Conservation (phyloP, 2,329 filamentous ascomycete genomes). For the Ustulina deusta region DNA sequence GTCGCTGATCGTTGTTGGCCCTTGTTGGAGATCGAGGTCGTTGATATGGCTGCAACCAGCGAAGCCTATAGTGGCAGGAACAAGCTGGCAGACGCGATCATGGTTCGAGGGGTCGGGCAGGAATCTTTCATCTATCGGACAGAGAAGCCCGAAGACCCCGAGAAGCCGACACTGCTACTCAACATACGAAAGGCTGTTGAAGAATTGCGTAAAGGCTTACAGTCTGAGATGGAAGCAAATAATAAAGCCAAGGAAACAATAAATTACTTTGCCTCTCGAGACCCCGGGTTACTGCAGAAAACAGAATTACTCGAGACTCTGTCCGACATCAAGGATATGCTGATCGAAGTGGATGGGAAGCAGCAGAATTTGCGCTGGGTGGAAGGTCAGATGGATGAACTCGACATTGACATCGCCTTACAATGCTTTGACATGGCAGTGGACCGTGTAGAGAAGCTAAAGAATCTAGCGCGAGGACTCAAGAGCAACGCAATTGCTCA, state of each 20-base stretch:
- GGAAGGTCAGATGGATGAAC: slow-evolving; percentile 91
- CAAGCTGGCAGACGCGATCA: slow-evolving; percentile 86
- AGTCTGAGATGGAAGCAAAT: slow-evolving; percentile 87
- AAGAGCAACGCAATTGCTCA: slow-evolving; percentile 90
- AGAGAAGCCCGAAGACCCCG: slow-evolving; percentile 80
- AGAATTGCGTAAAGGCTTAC: slow-evolving; percentile 85
- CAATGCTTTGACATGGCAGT: slow-evolving; percentile 91
- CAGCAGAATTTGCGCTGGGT: slow-evolving; percentile 97
- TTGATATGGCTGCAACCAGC: slow-evolving; percentile 81
- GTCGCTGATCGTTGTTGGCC: slow-evolving; percentile 96
- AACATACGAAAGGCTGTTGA: slow-evolving; percentile 95
- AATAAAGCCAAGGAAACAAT: slow-evolving; percentile 87
- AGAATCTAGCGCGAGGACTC: slow-evolving; percentile 80
- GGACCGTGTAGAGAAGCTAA: slow-evolving; percentile 83
- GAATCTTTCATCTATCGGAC: slow-evolving; percentile 96
- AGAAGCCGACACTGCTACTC: slow-evolving; percentile 84
- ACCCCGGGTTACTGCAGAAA: slow-evolving; percentile 81
- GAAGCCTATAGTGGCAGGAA: slow-evolving; percentile 68
- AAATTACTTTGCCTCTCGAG: slow-evolving; percentile 84
- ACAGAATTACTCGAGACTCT: slow-evolving; percentile 82
- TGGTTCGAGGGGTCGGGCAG: slow-evolving; percentile 84
- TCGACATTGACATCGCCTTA: slow-evolving; percentile 94
- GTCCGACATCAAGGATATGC: slow-evolving; percentile 84
- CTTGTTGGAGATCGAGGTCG: slow-evolving; percentile 89
- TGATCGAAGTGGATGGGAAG: slow-evolving; percentile 96